These are phyloP conservation scores for Glaciozyma martinii DNA, from an alignment of 768 basidiomycete species.

Conservation along the genomic window DNA sequence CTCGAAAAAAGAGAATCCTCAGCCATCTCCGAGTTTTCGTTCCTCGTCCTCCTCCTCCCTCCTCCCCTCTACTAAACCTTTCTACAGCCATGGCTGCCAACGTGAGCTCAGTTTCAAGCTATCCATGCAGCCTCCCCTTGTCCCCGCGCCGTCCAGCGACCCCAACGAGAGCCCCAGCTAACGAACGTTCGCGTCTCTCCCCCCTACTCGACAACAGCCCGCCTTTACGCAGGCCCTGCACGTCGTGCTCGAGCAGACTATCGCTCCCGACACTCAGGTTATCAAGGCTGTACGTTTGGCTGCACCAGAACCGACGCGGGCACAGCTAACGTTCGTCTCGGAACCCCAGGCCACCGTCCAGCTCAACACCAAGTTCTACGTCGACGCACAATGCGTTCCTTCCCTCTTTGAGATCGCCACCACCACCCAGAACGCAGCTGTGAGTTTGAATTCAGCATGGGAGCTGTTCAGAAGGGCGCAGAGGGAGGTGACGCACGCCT, in stretches of 20 bases:
- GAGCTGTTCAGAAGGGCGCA: neutral
- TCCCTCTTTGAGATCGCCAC: constrained; percentile 80
- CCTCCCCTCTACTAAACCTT: no score
- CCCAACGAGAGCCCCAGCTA: no score
- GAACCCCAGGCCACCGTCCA: constrained; percentile 71
- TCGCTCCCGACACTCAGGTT: constrained; percentile 75
- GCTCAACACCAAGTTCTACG: constrained; percentile 88
- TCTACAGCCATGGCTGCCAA: no score
- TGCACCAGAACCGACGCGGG: no score
- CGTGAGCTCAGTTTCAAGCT: no score
- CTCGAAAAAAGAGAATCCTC: no score
- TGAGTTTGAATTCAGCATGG: constrained; percentile 44
- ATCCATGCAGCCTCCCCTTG: no score
- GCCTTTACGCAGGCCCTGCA: constrained; percentile 69
- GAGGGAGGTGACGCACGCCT: neutral
- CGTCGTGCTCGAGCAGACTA: constrained; percentile 72
- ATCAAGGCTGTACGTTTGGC: constrained; percentile 62
- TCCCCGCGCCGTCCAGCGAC: no score
- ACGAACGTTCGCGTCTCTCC: no score
- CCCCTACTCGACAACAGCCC: constrained; percentile 34
- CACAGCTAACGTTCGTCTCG: no score
- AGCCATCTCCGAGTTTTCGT: no score
- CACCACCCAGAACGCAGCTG: constrained; percentile 70
- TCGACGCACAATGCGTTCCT: constrained; percentile 78
- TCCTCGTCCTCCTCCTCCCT: no score